phyloP scores from a whole-genome alignment of 2,329 filamentous ascomycete genomes.

The Claviceps paspali region DNA sequence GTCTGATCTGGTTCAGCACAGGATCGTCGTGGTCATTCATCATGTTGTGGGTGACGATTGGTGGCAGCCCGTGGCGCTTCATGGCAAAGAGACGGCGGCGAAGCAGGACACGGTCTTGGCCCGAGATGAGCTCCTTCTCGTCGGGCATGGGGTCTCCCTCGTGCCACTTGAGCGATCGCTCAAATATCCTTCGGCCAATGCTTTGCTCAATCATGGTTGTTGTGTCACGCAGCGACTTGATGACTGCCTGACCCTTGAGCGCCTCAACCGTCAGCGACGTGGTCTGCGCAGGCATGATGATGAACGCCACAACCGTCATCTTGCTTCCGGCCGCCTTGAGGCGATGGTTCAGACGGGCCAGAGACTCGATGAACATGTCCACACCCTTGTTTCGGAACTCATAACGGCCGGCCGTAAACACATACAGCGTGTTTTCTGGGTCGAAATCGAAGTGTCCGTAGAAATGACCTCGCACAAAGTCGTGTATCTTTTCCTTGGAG shows the following conservation, averaged over 20 bases:
- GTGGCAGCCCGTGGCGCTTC: slow-evolving; percentile 81
- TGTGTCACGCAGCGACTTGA: slow-evolving; percentile 89
- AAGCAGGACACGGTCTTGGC: slow-evolving; percentile 82
- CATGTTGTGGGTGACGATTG: slow-evolving; percentile 99
- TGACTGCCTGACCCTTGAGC: slow-evolving; percentile 89
- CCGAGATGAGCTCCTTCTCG: slow-evolving; percentile 88
- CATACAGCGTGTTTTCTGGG: slow-evolving; percentile 88
- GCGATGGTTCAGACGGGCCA: slow-evolving; percentile 86
- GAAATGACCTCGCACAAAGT: slow-evolving; percentile 95
- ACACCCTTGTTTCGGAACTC: slow-evolving; percentile 98
- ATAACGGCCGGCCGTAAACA: slow-evolving; percentile 94
- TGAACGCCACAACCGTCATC: slow-evolving; percentile 89
- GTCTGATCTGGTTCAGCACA: slow-evolving; percentile 86
- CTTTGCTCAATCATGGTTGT: slow-evolving; percentile 84
- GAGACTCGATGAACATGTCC: slow-evolving; percentile 97
- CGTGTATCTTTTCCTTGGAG: slow-evolving; percentile 94
- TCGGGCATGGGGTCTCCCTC: slow-evolving; percentile 88
- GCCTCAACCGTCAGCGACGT: slow-evolving; percentile 90
- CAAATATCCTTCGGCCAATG: slow-evolving; percentile 86
- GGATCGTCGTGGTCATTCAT: slow-evolving; percentile 85
- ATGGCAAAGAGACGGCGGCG: slow-evolving; percentile 88
- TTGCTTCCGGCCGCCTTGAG: slow-evolving; percentile 76
- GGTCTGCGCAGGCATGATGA: slow-evolving; percentile 97
- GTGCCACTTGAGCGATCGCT: slow-evolving; percentile 87
- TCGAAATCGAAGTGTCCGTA: slow-evolving; percentile 98